Evolutionary conservation across 768 basidiomycete genomes (phyloP), one percentile per base, ranked within the genome.

Genomic region (Holtermanniella nyarrowii): DNA sequence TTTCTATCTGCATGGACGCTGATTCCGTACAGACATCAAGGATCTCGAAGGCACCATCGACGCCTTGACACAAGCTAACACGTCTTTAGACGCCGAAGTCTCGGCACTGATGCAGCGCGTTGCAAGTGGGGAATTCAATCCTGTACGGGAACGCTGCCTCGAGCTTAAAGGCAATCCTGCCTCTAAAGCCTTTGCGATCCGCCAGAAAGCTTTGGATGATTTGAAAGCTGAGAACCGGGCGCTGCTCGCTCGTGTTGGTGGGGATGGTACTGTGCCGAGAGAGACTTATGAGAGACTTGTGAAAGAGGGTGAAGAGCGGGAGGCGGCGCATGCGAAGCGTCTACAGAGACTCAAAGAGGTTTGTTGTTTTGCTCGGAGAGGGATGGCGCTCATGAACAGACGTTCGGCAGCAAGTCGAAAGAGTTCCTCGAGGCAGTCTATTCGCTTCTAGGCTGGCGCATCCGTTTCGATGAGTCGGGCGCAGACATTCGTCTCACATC

Each of bases 401-500:
- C 91, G 3, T 95, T 88, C 72, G 74, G 77, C 0, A 80, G 82
- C 26, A 96, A 95, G 69, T 82, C 83, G 7, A 80, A 84, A 53
- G 90, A 96, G 64, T 93, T 97, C 75, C 80, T 86, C 37, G 87
- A 91, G 65, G 83, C 89, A 4, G 85, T 96, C 53, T 82, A 84
- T 3, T 82, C 85, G 0, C 84, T 97, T 45, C 78, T 96, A 0
- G 93, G 91, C 4, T 82, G 89, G 65, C 88, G 93, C 62, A 79
- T 96, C 46, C 83, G 84, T 1, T 95, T 96, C 67, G 86, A 86
- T 64, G 86, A 85, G 14, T 88, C 88, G 46, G 91, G 90, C 0
- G 82, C 59, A 5, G 72, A 88, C 59, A 84, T 96, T 45, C 79
- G 86, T 20, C 82, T 95, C 54, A 91, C 89, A 3, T 85, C 84